These are phyloP conservation scores for Phallus indusiatus DNA, from an alignment of 768 basidiomycete genomes.

Conservation along the genomic window DNA sequence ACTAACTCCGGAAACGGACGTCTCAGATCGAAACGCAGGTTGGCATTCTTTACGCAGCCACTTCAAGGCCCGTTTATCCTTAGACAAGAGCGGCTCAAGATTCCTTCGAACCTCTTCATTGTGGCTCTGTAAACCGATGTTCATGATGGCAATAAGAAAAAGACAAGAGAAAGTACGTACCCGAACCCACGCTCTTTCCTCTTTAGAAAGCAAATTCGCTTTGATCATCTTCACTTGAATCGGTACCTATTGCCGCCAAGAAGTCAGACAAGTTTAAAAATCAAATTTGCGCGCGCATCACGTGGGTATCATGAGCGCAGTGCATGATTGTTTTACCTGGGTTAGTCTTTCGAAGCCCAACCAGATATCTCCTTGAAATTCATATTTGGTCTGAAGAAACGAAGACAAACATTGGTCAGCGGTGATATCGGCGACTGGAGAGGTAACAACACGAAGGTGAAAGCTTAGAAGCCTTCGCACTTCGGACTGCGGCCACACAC, in stretches of 20 bases:
- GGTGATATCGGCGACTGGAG: not conserved
- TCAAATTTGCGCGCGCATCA: not conserved
- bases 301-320: not conserved
- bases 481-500: slow-evolving; percentile 25
- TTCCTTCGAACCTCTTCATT: slow-evolving; percentile 62
- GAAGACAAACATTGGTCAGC: slow-evolving; percentile 5
- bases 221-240: slow-evolving; percentile 89
- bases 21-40: slow-evolving; percentile 63
- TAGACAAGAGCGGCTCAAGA: slow-evolving; percentile 55
- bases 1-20: slow-evolving; percentile 52
- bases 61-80: slow-evolving; percentile 71
- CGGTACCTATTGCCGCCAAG: slow-evolving; percentile 51
- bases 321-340: not conserved
- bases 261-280: not conserved
- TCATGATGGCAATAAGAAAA: slow-evolving; percentile 6
- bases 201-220: slow-evolving; percentile 70
- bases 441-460: not conserved
- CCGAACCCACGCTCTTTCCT: slow-evolving; percentile 83
- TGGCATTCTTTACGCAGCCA: slow-evolving; percentile 75
- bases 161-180: slow-evolving; percentile 26
- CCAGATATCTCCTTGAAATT: slow-evolving; percentile 71
- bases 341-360: slow-evolving; percentile 88
- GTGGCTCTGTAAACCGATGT: slow-evolving; percentile 48
- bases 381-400: slow-evolving; percentile 48
- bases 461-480: not conserved